Base-by-base conservation (phyloP, 1,284 basidiomycete genomes). In the Testicularia cyperi region DNA sequence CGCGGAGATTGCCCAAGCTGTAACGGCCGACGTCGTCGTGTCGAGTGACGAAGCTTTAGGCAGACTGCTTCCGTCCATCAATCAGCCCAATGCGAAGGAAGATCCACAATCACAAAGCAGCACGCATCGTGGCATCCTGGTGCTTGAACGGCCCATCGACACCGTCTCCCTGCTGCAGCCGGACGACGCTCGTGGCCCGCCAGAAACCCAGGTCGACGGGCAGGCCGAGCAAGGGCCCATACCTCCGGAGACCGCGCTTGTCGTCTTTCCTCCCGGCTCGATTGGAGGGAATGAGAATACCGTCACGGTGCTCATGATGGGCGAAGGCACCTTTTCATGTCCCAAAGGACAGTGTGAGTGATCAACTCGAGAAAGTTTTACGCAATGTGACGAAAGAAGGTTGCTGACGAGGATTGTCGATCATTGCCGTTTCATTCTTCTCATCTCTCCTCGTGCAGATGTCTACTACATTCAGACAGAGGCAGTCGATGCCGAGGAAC, bases 271-370 rank as follows among this genome's bases (percentile, higher is more conserved):
- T 0, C 91, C 92, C 0, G 79, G 78, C 6, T 45, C 46, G 6
- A 27, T 64, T 16, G 33, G 33, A 14, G 25, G 35, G n/a, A 65
- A 60, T 25, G 33, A 42, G 6, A 55, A 58, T 24, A 81, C 86
- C 1, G 88, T 86, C 2, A 85, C 85, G 6, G 67, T 68, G 4
- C 48, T 74, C 6, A 69, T 90, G 38, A 86, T 87, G 29, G 94
- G 92, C 6, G 85, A 88, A 70, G 87, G 86, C 8, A 90, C 88
- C 1, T 83, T 92, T 78, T 87, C 88, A 7, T 84, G 89, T 44
- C 94, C 94, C 0, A 79, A 82, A 41, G 88, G 86, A 3, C 65
- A 71, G 27, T 71, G 55, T 48, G 40, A 57, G 54, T 57, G 15
- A 20, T 19, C n/a, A n/a, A n/a, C n/a, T n/a, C n/a, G n/a, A n/a